Base-by-base conservation (phyloP, 2,329 filamentous ascomycete species). In the Emericellopsis cladophorae region DNA sequence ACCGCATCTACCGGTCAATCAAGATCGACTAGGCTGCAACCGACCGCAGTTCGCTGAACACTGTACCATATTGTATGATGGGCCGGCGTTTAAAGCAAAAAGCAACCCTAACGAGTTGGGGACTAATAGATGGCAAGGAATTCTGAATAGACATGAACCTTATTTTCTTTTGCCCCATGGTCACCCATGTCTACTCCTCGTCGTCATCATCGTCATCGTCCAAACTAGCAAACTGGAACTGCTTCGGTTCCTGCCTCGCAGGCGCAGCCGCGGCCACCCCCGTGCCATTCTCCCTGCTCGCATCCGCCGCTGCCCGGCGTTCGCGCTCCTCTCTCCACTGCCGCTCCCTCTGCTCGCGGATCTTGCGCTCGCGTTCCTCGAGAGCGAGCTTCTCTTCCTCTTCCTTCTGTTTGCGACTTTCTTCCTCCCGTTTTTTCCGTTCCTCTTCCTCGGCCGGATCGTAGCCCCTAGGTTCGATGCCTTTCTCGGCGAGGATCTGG, bases 1-100 rank as follows among this genome's bases (percentile, higher is more conserved):
- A 85, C 50, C 90, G 84, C 60, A 98, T 98, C 46, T 98, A 98
- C 61, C 70, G 79, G 21, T 95, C 89, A n/a, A 94, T 98, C 67
- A 98, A 98, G 70, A 88, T 98, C 48, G 92, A 98, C 58, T 98
- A 66, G 60, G 44, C 14, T n/a, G 22, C 16, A 10, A 18, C 9
- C n/a, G n/a, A 11, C 33, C 26, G 26, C 26, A 29, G 18, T 12
- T 29, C 26, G 26, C 26, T 29, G 26, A 16, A 26, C n/a, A 31
- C 36, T 23, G 36, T 21, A 29, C 10, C 36, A 38, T 15, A 38
- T 21, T 23, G 24, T 29, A 38, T 29, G 4, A 29, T 29, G 9
- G 12, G 26, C 26, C 12, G 26, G 33, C 33, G 33, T 35, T 4
- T 35, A 35, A 7, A 35, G 18, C 18, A 35, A 9, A 33, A n/a